Conservation (phyloP, 495 filamentous ascomycete species). For the Letharia columbiana region DNA sequence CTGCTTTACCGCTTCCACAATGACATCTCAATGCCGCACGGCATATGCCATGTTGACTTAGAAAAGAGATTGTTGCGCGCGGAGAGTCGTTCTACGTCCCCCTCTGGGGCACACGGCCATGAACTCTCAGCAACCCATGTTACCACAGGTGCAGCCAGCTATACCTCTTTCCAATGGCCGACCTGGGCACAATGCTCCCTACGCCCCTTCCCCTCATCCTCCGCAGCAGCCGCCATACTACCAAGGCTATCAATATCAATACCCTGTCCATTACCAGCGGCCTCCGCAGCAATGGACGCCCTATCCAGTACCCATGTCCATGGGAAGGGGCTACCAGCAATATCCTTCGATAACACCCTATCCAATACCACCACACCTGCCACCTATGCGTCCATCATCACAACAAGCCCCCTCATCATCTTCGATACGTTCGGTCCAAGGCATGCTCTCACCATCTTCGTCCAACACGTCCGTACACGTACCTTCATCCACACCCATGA, state of each 20-base stretch:
- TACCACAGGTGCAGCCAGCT: constrained; percentile 49
- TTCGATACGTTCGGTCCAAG: constrained; percentile 24
- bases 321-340: constrained; percentile 25
- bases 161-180: constrained; percentile 38
- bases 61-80: constrained; percentile 19
- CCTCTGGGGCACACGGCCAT: constrained; percentile 30
- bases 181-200: constrained; percentile 43
- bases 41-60: constrained; percentile 9
- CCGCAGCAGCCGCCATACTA: constrained; percentile 41
- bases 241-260: constrained; percentile 41
- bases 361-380: constrained; percentile 25
- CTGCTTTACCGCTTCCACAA: constrained; percentile 23
- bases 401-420: constrained; percentile 25
- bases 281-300: constrained; percentile 27
- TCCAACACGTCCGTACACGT: constrained; percentile 22
- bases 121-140: constrained; percentile 47
- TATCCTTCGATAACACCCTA: constrained; percentile 47
- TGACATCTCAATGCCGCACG: constrained; percentile 8
- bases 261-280: constrained; percentile 27
- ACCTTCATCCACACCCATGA: constrained; percentile 13
- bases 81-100: constrained; percentile 43
- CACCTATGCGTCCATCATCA: constrained; percentile 21
- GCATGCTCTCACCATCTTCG: constrained; percentile 24
- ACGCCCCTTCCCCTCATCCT: constrained; percentile 39
- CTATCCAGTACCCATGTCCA: constrained; percentile 24